phyloP scores from a whole-genome alignment of 805 yeast species.

The Saccharomyces paradoxus region DNA sequence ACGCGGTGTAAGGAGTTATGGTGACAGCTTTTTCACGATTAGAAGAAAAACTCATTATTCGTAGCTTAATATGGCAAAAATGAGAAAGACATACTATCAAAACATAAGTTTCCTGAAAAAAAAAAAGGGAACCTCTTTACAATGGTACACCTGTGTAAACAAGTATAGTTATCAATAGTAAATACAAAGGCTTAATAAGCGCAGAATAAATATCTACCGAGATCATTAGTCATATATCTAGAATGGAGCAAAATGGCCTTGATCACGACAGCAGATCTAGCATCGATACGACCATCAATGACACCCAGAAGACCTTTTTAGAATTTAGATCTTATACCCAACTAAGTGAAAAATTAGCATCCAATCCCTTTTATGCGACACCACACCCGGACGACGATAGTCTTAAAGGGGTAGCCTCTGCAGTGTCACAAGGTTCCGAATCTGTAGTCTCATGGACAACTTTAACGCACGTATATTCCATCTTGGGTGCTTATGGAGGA shows the following conservation, averaged over 20 bases:
- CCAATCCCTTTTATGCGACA: not conserved
- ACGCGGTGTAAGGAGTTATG: not conserved
- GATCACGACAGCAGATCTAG: constrained; percentile 5
- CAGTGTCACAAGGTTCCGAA: not conserved
- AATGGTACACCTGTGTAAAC: not conserved
- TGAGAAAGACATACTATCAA: not conserved
- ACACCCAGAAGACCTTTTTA: constrained; percentile 5
- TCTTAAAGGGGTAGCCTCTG: not conserved
- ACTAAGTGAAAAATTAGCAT: constrained; percentile 3
- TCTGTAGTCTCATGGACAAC: constrained; percentile 11
- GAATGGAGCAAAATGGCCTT: constrained; percentile 11
- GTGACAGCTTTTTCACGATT: not conserved
- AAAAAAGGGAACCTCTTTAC: not conserved
- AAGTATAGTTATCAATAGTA: not conserved
- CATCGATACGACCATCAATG: constrained; percentile 2
- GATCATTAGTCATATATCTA: not conserved
- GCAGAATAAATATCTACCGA: not conserved
- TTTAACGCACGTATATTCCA: constrained; percentile 19
- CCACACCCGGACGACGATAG: not conserved
- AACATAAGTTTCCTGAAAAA: not conserved
- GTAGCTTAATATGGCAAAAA: not conserved
- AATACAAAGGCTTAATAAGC: not conserved
- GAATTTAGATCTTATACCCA: constrained; percentile 8
- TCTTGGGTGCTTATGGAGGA: constrained; percentile 39
- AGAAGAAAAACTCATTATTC: not conserved